phyloP scores from a whole-genome alignment of 2,329 filamentous ascomycete species.

The Apiospora arundinis region DNA sequence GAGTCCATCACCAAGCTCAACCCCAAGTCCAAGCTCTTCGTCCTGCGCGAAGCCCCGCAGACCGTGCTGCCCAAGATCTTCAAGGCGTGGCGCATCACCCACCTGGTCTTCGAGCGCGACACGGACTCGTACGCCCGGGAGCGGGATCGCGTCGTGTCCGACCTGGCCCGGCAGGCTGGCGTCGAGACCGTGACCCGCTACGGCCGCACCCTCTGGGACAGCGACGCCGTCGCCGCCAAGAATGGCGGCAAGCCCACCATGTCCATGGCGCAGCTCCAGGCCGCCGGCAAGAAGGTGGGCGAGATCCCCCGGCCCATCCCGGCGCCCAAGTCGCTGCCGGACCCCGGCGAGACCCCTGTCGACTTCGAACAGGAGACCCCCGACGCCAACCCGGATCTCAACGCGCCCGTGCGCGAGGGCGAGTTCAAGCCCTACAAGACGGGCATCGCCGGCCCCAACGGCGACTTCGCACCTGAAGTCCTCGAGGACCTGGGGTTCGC shows the following conservation, averaged over 20 bases:
- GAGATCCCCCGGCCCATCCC: slow-evolving; percentile 63
- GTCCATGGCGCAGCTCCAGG: slow-evolving; percentile 72
- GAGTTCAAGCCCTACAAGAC: slow-evolving; percentile 62
- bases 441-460: slow-evolving; percentile 68
- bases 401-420: slow-evolving; percentile 58
- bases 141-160: slow-evolving; percentile 64
- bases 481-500: slow-evolving; percentile 74
- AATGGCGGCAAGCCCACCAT: slow-evolving; percentile 76
- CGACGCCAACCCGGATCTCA: slow-evolving; percentile 62
- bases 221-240: slow-evolving; percentile 69
- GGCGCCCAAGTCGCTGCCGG: slow-evolving; percentile 64
- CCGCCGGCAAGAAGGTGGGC: slow-evolving; percentile 68
- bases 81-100: slow-evolving; percentile 74
- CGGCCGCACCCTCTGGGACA: slow-evolving; percentile 77
- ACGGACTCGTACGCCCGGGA: slow-evolving; percentile 75
- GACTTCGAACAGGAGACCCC: slow-evolving; percentile 62
- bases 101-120: slow-evolving; percentile 81
- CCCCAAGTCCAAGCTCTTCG: slow-evolving; percentile 71
- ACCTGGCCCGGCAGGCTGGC: slow-evolving; percentile 67
- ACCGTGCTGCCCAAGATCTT: slow-evolving; percentile 76
- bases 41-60: slow-evolving; percentile 75
- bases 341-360: slow-evolving; percentile 66
- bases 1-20: slow-evolving; percentile 70
- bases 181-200: slow-evolving; percentile 69
- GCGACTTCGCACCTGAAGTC: slow-evolving; percentile 74